These are phyloP conservation scores for Candida parachauliodes DNA, from an alignment of 805 yeast species.

Conservation along the genomic window DNA sequence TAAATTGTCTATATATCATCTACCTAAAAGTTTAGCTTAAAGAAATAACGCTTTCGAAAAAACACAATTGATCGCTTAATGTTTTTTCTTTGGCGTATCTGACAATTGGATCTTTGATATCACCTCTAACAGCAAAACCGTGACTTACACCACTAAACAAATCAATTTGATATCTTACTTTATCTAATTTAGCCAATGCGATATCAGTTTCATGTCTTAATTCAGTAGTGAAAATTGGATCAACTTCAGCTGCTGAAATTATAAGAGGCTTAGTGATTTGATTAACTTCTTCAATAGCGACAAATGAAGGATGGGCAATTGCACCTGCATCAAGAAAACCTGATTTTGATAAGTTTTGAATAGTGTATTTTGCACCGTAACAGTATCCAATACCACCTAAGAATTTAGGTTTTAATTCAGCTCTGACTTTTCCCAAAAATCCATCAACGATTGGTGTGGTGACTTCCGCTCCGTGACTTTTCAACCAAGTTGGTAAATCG, in stretches of 20 bases:
- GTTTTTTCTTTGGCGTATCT: conserved; percentile 68
- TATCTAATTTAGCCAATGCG: conserved; percentile 41
- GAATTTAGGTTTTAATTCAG: conserved; percentile 27
- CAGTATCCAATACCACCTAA: conserved; percentile 74
- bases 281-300: conserved; percentile 60
- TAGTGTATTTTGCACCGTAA: conserved; percentile 72
- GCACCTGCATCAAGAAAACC: conserved; percentile 49
- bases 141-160: conserved; percentile 64
- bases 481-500: conserved; percentile 45
- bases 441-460: conserved; percentile 47
- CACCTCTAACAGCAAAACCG: conserved; percentile 83
- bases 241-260: conserved; percentile 74
- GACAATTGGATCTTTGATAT: conserved; percentile 47
- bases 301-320: conserved; percentile 80
- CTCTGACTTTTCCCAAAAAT: conserved; percentile 44
- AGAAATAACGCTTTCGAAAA: conserved; percentile 13
- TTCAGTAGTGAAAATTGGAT: conserved; percentile 59
- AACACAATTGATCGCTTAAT: conserved; percentile 41
- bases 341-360: conserved; percentile 46
- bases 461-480: conserved; percentile 47
- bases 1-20: not conserved
- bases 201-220: conserved; percentile 60
- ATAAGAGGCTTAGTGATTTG: conserved; percentile 54
- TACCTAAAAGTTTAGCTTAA: conserved; percentile 1
- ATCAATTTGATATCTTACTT: conserved; percentile 54